Base-by-base conservation (phyloP, 495 filamentous ascomycete species). In the Pseudotulostoma volvatum region DNA sequence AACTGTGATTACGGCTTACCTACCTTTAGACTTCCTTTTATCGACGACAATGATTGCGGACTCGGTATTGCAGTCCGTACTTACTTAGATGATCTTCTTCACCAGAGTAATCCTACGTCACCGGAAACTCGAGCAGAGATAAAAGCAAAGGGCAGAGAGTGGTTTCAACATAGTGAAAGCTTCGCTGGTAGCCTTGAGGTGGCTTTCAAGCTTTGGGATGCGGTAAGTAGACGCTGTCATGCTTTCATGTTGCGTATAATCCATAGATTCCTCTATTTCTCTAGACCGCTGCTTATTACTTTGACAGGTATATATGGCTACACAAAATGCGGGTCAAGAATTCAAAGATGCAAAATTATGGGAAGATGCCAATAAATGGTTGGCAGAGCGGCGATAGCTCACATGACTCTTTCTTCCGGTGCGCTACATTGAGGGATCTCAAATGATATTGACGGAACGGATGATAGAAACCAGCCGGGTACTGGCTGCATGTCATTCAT, bases 61-160 rank as follows among this genome's bases (percentile, higher is more conserved):
- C 67, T 92, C 19, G 87, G 84, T 13, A 90, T 96, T 49, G 85
- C 85, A 2, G 81, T 90, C 17, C 86, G 92, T 56, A 86, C 82
- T 4, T 88, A 92, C 54, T 70, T 99, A 15, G 92, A 99, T 50
- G 88, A 95, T 38, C 61, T 82, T 19, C 63, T 60, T n/a, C 53
- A 71, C 18, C 59, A 74, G 32, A 44, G 47, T n/a, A 49, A 66
- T 30, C 66, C 72, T 7, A 72, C 67, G 0, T 70, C 74, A 3
- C 62, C 68, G 7, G 75, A 79, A 18, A 70, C 71, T 3, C 63
- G 72, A 8, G 67, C 72, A 8, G 68, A 71, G 37, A 75, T 77
- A 30, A 75, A 72, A 41, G 51, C 55, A 7, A 76, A 77, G 53
- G 74, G 83, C 45, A 73, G 77, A 17, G 64, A 57, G 2, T 82